Percentiles rank a stretch among this genome's conserved stretches.
phyloP scores from a whole-genome alignment of 2,329 filamentous ascomycete species.

The Phyllosticta citribraziliensis region DNA sequence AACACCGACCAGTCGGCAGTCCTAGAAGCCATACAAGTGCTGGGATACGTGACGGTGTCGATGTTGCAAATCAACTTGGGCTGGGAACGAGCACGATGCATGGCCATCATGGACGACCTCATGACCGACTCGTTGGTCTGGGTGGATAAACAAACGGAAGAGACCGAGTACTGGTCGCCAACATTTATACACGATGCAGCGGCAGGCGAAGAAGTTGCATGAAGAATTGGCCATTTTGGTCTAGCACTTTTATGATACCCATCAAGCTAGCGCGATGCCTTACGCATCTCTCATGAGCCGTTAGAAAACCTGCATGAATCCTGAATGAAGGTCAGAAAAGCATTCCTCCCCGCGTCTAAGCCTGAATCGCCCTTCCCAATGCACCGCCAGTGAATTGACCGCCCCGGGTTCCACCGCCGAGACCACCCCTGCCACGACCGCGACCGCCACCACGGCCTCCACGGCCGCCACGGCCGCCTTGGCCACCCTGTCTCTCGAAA shows the following conservation, averaged over 20 bases:
- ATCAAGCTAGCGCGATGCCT: slow-evolving; percentile 8
- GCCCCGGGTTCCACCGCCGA: slow-evolving; percentile 55
- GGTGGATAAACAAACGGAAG: slow-evolving; percentile 76
- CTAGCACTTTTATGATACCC: slow-evolving; percentile 9
- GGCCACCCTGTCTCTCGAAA: slow-evolving; percentile 84
- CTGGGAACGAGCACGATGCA: slow-evolving; percentile 77
- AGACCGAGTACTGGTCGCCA: slow-evolving; percentile 92
- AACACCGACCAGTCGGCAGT: slow-evolving; percentile 91
- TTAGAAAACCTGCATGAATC: slow-evolving; percentile 9
- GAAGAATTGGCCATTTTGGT: neutral
- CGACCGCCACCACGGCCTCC: slow-evolving; percentile 50
- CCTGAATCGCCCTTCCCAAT: slow-evolving; percentile 49
- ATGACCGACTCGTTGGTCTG: slow-evolving; percentile 84
- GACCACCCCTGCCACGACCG: slow-evolving; percentile 51
- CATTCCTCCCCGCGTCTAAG: slow-evolving; percentile 21
- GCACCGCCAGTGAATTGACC: slow-evolving; percentile 77
- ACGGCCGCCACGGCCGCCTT: slow-evolving; percentile 56
- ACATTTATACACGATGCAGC: slow-evolving; percentile 50
- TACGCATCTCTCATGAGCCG: slow-evolving; percentile 9
- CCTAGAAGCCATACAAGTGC: slow-evolving; percentile 78
- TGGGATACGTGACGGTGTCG: slow-evolving; percentile 81
- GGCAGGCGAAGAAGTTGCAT: slow-evolving; percentile 1
- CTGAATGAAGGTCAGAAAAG: slow-evolving; percentile 5
- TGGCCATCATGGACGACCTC: slow-evolving; percentile 83
- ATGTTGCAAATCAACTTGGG: slow-evolving; percentile 80